Percentiles rank a stretch among this genome's conserved stretches.
These are phyloP conservation scores for Cryptococcus floricola DNA, from an alignment of 1,284 basidiomycete genomes.

Conservation along the genomic window DNA sequence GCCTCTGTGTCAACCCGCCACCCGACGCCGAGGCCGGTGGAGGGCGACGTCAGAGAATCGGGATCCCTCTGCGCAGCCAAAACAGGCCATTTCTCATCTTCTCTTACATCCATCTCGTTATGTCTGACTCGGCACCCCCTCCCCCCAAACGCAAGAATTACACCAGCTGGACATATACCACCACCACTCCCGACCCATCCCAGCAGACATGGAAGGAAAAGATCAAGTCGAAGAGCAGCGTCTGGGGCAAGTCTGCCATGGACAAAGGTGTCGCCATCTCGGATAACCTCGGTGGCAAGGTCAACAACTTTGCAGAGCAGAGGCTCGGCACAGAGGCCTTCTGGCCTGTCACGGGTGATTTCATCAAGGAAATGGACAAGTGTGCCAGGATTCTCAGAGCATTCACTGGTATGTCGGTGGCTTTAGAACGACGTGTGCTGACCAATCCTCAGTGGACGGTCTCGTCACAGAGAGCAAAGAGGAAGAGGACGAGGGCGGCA, in stretches of 20 bases:
- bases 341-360: constrained; percentile 55
- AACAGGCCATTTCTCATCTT: neutral
- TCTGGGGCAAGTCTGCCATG: constrained; percentile 40
- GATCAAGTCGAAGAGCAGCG: constrained; percentile 31
- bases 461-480: constrained; percentile 33
- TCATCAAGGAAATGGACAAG: constrained; percentile 54
- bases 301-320: constrained; percentile 45
- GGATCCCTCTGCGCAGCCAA: neutral
- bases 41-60: neutral
- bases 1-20: neutral
- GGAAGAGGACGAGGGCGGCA: constrained; percentile 18
- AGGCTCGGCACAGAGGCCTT: constrained; percentile 53
- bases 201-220: constrained; percentile 24
- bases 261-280: constrained; percentile 36
- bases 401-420: constrained; percentile 46
- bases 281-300: constrained; percentile 43
- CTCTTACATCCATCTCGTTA: neutral
- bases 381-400: constrained; percentile 52
- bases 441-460: constrained; percentile 34
- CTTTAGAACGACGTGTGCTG: constrained; percentile 1
- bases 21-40: neutral
- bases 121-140: constrained; percentile 19
- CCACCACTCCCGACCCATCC: constrained; percentile 12
- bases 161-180: neutral
- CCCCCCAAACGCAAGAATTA: constrained; percentile 14